A percentile compares a stretch with the other conserved stretches of the same genome.
phyloP scores from a whole-genome alignment of 2,329 filamentous ascomycete species.

The Rutstroemia sp. region DNA sequence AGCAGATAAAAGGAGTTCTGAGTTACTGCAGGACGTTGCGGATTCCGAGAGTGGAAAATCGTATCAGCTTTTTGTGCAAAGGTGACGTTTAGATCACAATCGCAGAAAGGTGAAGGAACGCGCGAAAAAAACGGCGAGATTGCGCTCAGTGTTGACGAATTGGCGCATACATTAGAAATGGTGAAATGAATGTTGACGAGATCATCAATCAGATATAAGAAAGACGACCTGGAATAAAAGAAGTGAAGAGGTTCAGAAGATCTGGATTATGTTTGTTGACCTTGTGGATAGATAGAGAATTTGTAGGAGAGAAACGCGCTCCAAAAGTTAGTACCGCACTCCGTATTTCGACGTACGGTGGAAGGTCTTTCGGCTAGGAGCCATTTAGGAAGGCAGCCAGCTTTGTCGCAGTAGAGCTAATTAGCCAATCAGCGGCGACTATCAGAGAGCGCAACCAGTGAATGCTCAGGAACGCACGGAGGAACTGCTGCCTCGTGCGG shows the following conservation, averaged over 20 bases:
- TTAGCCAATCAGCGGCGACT: constrained; percentile 12
- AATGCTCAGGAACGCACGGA: constrained; percentile 8
- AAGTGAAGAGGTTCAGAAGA: constrained; percentile 12
- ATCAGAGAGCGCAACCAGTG: background rate
- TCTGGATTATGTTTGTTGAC: constrained; percentile 8
- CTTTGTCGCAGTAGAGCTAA: no score
- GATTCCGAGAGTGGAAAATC: constrained; percentile 10
- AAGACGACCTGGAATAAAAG: constrained; percentile 8
- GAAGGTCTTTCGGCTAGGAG: constrained; percentile 4
- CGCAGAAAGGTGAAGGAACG: constrained; percentile 21
- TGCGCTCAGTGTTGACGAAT: constrained; percentile 22
- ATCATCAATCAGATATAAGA: constrained; percentile 10
- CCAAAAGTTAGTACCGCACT: background rate
- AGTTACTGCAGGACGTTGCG: constrained; percentile 1
- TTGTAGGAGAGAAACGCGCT: constrained; percentile 6
- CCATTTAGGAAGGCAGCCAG: background rate
- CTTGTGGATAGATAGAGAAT: constrained; percentile 7
- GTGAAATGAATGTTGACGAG: constrained; percentile 17
- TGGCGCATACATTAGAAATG: constrained; percentile 25
- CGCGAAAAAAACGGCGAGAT: constrained; percentile 17
- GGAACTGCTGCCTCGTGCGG: constrained; percentile 9
- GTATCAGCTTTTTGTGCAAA: constrained; percentile 12
- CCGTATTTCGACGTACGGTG: no score
- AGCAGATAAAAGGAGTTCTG: constrained; percentile 3
- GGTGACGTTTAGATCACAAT: constrained; percentile 19